Evolutionary conservation across 306 rosid species (phyloP), one percentile per base, ranked within the genome.

Genomic region (Vicia faba): DNA sequence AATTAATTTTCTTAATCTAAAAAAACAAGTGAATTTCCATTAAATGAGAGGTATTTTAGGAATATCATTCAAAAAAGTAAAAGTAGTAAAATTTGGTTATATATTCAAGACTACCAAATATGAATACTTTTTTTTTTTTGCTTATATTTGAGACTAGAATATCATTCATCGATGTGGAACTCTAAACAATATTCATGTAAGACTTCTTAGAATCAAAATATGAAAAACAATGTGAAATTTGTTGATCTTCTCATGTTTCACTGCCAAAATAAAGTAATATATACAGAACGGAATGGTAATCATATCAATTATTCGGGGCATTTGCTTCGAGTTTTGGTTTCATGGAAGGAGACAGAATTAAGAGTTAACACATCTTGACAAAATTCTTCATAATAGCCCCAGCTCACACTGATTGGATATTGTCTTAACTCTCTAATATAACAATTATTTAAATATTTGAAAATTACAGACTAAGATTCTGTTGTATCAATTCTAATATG

Each of bases 401-500:
- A 46, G 63, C 98, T 92, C 90, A 92, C 84, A 75, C 77, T 75
- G 54, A 92, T 79, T 8, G 92, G 96, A 77, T 89, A 89, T 81
- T 89, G 89, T 53, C 93, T 86, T 79, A 92, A 54, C 73, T 92
- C 84, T 13, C 86, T 89, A 50, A 89, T 82, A 96, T 77, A 74
- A 84, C 80, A 75, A 89, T 92, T 78, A 92, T n/a, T n/a, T n/a
- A n/a, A n/a, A 89, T 85, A 92, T 85, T 92, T 72, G 87, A 86
- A 89, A 89, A 87, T 74, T 75, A 87, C 88, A 84, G 88, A 84
- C 89, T 89, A 79, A 92, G 95, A 87, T 87, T 96, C 93, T 87
- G 95, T 81, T 84, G 85, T 82, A 76, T 66, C 89, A 92, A 83
- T 83, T 80, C 80, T 74, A 82, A 78, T 56, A 61, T 80, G 88